phyloP scores from a whole-genome alignment of 306 rosid species.

The Rosa rugosa region DNA sequence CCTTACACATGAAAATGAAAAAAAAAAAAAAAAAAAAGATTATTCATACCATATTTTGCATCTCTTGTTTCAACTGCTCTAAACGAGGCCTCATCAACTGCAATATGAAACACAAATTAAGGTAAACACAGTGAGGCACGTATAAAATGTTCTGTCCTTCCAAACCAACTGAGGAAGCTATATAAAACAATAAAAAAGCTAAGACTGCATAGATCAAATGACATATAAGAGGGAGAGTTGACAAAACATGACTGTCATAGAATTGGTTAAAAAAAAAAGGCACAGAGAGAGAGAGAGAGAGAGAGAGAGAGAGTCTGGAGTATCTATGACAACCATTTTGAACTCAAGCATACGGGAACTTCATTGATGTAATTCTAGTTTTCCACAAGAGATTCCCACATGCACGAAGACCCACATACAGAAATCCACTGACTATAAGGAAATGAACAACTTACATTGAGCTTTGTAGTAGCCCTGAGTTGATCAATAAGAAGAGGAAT shows the following conservation, averaged over 20 bases:
- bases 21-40: not conserved
- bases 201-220: not conserved
- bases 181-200: not conserved
- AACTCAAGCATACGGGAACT: not conserved
- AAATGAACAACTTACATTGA: constrained; percentile 51
- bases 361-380: not conserved
- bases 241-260: not conserved
- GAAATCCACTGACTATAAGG: constrained; percentile 14
- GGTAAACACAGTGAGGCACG: not conserved
- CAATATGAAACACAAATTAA: constrained; percentile 14
- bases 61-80: constrained; percentile 56
- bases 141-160: not conserved
- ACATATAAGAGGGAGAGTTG: not conserved
- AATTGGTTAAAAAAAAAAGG: not conserved
- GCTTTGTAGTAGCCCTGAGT: constrained; percentile 79
- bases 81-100: constrained; percentile 77
- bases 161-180: not conserved
- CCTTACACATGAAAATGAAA: not conserved
- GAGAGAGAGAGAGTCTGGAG: not conserved
- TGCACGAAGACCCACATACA: not conserved
- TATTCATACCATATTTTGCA: constrained; percentile 59
- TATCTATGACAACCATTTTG: not conserved
- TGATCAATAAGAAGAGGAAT: constrained; percentile 73
- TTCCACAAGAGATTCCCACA: not conserved
- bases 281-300: not conserved